Evolutionary conservation across 805 yeast genomes (phyloP), one percentile per base, ranked within the genome.

Genomic region (Vanderwaltozyma verrucispora): DNA sequence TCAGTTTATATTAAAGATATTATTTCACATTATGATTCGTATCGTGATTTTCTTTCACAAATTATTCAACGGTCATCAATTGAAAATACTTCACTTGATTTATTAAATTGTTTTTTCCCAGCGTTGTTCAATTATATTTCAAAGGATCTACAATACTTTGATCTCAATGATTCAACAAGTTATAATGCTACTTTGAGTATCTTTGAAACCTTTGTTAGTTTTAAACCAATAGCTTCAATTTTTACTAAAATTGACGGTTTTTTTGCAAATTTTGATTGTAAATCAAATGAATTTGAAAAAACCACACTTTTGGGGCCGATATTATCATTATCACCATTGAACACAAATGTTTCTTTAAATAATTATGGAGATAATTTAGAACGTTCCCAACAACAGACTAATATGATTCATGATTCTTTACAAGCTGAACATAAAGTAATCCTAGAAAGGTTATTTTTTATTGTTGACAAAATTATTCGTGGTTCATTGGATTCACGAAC

Each of bases 251-350:
- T 77, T 29, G 72, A 75, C 33, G 68, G 69, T 1, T 79, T 80
- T 52, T 59, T 61, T 49, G 66, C 73, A 8, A 63, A 68, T 1
- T 66, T 67, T 7, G 59, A 65, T 35, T 45, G 56, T 12, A 60
- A 70, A 10, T 74, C 80, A 1, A 59, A 69, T 14, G 68, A 70
- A 32, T 71, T 72, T 49, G 94, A 83, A 50, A 62, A 63, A 13
- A 64, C 67, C 18, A 74, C 95, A 0, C 58, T 84, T 14, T 61
- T 89, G 38, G 97, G 96, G 2, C 81, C 94, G 7, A 65, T 86
- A 23, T 69, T 85, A 38, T 67, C 78, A 40, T 60, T 86, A 17
- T 83, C 95, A 1, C 95, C 96, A 0, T 61, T 87, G 33, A 68
- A 74, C 33, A 67, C 70, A 3, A 59, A 67, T n/a, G 71, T 75